Conservation (phyloP, 495 filamentous ascomycete genomes). For the Penicillium lividum region DNA sequence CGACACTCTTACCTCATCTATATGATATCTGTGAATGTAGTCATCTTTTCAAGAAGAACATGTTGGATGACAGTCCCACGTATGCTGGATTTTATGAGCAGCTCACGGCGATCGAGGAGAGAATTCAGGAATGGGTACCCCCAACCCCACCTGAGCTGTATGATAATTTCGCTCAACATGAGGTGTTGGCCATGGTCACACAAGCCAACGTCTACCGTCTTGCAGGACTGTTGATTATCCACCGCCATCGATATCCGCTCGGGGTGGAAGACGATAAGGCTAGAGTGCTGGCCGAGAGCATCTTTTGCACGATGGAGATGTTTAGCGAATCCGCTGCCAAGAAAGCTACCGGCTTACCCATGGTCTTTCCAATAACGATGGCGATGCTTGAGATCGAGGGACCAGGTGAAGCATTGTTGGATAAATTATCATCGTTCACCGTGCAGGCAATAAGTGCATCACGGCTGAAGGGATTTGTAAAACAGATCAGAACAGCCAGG, state of each 20-base stretch:
- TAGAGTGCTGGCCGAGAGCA: slow-evolving; percentile 24
- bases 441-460: slow-evolving; percentile 26
- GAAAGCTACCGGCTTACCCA: slow-evolving; percentile 24
- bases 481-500: slow-evolving; percentile 22
- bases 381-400: slow-evolving; percentile 32
- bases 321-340: slow-evolving; percentile 20
- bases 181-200: slow-evolving; percentile 30
- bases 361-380: slow-evolving; percentile 30
- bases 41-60: slow-evolving; percentile 19
- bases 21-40: slow-evolving; percentile 38
- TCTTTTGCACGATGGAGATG: slow-evolving; percentile 27
- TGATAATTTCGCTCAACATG: slow-evolving; percentile 21
- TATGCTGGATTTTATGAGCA: slow-evolving; percentile 15
- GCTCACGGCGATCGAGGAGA: slow-evolving; percentile 26
- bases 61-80: not conserved
- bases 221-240: slow-evolving; percentile 33
- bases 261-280: slow-evolving; percentile 26
- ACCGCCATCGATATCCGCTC: slow-evolving; percentile 35
- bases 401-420: slow-evolving; percentile 26
- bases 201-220: slow-evolving; percentile 37
- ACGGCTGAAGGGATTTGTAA: slow-evolving; percentile 27
- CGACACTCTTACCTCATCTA: slow-evolving; percentile 31
- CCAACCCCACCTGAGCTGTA: slow-evolving; percentile 18
- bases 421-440: slow-evolving; percentile 21
- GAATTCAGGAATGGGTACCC: slow-evolving; percentile 29